phyloP scores from a whole-genome alignment of 495 filamentous ascomycete species.

The Penicillium bovifimosum region DNA sequence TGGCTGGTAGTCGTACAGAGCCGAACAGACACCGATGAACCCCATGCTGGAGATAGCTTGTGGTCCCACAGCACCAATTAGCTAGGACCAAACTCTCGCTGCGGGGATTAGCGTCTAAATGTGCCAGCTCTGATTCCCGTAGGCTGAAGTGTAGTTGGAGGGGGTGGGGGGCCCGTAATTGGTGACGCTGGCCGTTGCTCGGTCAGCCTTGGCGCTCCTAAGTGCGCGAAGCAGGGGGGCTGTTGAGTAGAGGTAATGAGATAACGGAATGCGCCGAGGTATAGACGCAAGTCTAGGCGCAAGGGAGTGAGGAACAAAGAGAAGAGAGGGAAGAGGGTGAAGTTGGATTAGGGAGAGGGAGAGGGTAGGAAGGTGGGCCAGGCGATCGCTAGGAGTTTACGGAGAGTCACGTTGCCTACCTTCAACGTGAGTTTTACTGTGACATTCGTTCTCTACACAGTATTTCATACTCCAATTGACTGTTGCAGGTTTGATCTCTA shows the following conservation, averaged over 20 bases:
- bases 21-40: constrained; percentile 88
- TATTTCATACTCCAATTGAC: too few relatives aligned
- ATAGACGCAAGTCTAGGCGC: constrained; percentile 2
- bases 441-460: not conserved
- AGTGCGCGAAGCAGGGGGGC: constrained; percentile 9
- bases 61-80: not conserved
- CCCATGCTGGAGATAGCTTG: constrained; percentile 43
- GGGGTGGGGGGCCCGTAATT: constrained; percentile 6
- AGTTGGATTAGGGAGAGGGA: constrained; percentile 19
- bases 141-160: constrained; percentile 9
- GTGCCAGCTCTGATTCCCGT: constrained; percentile 8
- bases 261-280: constrained; percentile 2
- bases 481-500: not conserved
- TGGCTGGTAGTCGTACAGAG: constrained; percentile 88
- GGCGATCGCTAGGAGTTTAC: constrained; percentile 21
- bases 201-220: constrained; percentile 24
- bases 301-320: constrained; percentile 3
- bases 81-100: constrained; percentile 7
- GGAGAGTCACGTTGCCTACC: constrained; percentile 30
- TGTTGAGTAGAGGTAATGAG: constrained; percentile 1
- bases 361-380: constrained; percentile 25
- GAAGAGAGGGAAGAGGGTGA: constrained; percentile 5
- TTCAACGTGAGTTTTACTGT: not conserved
- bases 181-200: constrained; percentile 20
- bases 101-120: constrained; percentile 19